Conservation (phyloP, 2,329 filamentous ascomycete genomes). For the Leptographium galeiforme region DNA sequence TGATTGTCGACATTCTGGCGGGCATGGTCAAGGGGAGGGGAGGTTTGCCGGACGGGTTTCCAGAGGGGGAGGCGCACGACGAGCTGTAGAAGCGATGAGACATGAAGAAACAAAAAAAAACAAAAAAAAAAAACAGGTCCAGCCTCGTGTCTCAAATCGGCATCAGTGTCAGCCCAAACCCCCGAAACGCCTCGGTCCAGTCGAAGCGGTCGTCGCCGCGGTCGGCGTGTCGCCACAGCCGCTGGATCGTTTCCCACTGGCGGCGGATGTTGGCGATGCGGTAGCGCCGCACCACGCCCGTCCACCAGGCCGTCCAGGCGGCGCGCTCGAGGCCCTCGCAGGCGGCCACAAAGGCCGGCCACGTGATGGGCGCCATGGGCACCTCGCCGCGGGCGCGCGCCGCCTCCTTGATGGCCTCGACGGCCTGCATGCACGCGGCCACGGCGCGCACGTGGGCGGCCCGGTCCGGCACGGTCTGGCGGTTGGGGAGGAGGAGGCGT, state of each 20-base stretch:
- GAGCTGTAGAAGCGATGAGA: neutral
- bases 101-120: no score
- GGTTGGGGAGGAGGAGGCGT: no score
- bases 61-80: neutral
- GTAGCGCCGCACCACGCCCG: neutral
- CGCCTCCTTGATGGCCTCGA: constrained; percentile 5
- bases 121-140: no score
- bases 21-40: constrained; percentile 4
- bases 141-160: neutral
- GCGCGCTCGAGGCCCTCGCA: neutral
- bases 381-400: neutral
- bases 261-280: constrained; percentile 39
- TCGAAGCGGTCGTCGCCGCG: neutral
- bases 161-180: neutral
- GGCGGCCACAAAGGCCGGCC: constrained; percentile 5
- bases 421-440: neutral
- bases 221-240: constrained; percentile 34
- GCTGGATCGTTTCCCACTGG: constrained; percentile 46
- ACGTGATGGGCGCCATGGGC: constrained; percentile 4
- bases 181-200: constrained; percentile 1
- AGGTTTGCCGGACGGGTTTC: neutral
- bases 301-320: constrained; percentile 2
- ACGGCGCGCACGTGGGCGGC: neutral
- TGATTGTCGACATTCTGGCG: constrained; percentile 8
- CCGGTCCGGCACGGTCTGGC: neutral